Base-by-base conservation (phyloP, 306 rosid species). In the Myrica gale region DNA sequence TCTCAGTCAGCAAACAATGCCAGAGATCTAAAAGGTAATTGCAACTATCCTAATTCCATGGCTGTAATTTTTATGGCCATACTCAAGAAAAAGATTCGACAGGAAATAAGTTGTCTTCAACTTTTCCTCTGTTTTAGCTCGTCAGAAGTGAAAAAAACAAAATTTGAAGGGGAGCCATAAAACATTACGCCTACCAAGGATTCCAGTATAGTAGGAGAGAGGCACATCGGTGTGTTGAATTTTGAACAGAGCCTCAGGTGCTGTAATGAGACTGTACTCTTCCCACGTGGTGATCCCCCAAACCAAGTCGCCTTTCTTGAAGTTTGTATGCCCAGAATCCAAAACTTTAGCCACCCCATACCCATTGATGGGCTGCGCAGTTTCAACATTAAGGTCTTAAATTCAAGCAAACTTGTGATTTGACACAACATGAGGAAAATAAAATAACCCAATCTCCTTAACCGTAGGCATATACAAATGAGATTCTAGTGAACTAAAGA, bases 241-340 rank as follows among this genome's bases (percentile, higher is more conserved):
- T 71, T 83, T 83, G 21, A n/a, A 63, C 9, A 79, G 80, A 16
- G 7, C 0, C 3, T 56, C 54, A 0, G 68, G 17, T 1, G 5
- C 7, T 2, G 81, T 65, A 46, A 83, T 68, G 5, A 83, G 9
- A 56, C 79, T 79, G 43, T 71, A 83, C 2, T 83, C 81, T 72
- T 79, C 86, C 86, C 86, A 83, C 6, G 65, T 65, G 12, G 78
- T 76, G 15, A 1, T 19, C 5, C 86, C 86, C 81, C 78, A 79
- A 15, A 83, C 47, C 11, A 79, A 63, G 9, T 83, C 83, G 9
- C 79, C 86, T 67, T 50, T 54, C 83, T 79, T 71, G 61, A 79
- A 83, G 32, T 79, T 56, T 0, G 80, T 68, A 69, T 83, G 61
- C 55, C 61, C 54, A 23, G 80, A 83, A 11, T 83, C 86, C 83